A percentile compares a stretch with the other conserved stretches of the same genome.
phyloP scores from a whole-genome alignment of 768 basidiomycete genomes.

The Termitomyces sp. region DNA sequence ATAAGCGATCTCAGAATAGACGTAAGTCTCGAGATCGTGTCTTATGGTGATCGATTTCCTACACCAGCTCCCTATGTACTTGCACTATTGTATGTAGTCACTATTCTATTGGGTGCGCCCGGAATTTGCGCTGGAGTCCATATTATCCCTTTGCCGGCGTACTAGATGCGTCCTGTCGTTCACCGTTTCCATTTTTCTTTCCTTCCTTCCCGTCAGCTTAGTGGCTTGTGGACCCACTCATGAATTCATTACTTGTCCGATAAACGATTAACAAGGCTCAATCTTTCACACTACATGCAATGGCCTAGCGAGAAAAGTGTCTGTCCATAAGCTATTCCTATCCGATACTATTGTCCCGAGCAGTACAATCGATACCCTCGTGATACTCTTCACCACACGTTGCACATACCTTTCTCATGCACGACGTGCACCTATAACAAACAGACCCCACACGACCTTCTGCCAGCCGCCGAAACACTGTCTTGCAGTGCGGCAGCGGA shows the following conservation, averaged over 20 bases:
- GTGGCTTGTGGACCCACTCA: too few relatives aligned
- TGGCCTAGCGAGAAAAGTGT: neutral
- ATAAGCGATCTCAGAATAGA: neutral
- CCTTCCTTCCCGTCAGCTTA: too few relatives aligned
- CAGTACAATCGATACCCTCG: slow-evolving; percentile 31
- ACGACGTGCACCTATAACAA: slow-evolving; percentile 25
- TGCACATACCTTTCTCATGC: slow-evolving; percentile 29
- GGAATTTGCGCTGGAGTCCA: too few relatives aligned
- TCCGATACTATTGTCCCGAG: neutral
- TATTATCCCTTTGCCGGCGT: too few relatives aligned
- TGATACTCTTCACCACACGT: slow-evolving; percentile 33
- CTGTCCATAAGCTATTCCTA: neutral
- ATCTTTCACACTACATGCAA: neutral
- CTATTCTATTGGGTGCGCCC: too few relatives aligned
- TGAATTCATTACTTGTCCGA: too few relatives aligned
- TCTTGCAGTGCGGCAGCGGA: slow-evolving; percentile 44
- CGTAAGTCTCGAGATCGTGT: too few relatives aligned
- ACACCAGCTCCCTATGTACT: too few relatives aligned
- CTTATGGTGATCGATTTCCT: too few relatives aligned
- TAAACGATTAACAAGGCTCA: neutral
- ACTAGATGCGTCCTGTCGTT: too few relatives aligned
- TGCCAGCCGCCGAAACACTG: slow-evolving; percentile 31
- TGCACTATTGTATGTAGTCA: too few relatives aligned
- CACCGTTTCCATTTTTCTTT: too few relatives aligned
- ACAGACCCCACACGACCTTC: neutral